phyloP scores from a whole-genome alignment of 805 yeast genomes.

The Blastobotrys muscicola region DNA sequence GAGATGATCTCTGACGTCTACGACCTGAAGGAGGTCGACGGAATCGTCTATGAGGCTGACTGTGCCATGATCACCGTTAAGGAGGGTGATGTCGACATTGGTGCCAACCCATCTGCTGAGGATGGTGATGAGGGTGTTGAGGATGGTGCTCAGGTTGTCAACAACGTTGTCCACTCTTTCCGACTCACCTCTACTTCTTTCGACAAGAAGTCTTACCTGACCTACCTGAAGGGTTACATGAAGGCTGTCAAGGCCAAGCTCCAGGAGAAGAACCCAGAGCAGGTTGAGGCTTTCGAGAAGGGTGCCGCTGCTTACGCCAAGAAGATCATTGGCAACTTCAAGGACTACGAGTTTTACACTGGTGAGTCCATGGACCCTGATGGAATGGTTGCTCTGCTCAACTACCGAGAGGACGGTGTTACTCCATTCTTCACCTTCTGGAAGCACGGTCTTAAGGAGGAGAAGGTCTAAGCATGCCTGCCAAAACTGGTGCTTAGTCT shows the following conservation, averaged over 20 bases:
- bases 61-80: conserved; percentile 84
- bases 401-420: conserved; percentile 99
- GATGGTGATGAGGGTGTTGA: conserved; percentile 78
- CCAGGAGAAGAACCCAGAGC: conserved; percentile 83
- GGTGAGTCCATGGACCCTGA: conserved; percentile 99
- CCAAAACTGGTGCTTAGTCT: too few relatives aligned
- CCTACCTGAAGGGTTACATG: conserved; percentile 99
- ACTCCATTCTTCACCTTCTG: conserved; percentile 97
- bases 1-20: conserved; percentile 94
- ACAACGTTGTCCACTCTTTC: conserved; percentile 98
- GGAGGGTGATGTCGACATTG: conserved; percentile 87
- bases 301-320: conserved; percentile 95
- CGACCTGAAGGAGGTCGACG: conserved; percentile 78
- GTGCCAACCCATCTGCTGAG: conserved; percentile 99
- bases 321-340: conserved; percentile 91
- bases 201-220: conserved; percentile 95
- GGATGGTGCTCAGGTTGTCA: conserved; percentile 84
- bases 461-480: conserved; percentile 63
- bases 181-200: conserved; percentile 91
- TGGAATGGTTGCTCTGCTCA: conserved; percentile 93
- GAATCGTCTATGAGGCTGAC: conserved; percentile 93
- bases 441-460: conserved; percentile 93
- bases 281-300: conserved; percentile 83
- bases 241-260: conserved; percentile 86
- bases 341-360: conserved; percentile 98